Evolutionary conservation across 2,329 filamentous ascomycete species (phyloP).

Genomic region (Sarocladiaceae sp.): DNA sequence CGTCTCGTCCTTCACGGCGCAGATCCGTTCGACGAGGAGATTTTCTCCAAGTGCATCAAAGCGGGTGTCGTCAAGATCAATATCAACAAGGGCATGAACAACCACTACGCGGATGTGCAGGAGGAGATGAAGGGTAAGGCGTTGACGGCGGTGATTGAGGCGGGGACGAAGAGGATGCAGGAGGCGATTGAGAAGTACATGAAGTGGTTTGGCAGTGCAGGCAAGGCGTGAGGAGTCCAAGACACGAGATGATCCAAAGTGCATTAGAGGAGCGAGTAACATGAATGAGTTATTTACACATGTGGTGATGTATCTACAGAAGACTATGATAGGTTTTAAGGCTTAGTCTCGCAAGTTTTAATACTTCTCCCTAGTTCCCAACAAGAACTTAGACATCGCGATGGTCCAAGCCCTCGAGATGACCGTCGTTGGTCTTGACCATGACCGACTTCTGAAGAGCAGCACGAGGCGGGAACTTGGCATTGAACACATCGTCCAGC

Average conservation of each 20-base stretch:
- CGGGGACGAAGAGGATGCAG: constrained; percentile 40
- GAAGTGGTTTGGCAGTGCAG: constrained; percentile 37
- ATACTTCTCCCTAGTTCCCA: no score
- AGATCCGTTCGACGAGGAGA: constrained; percentile 39
- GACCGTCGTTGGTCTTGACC: constrained; percentile 1
- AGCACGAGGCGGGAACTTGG: neutral
- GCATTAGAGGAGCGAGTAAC: no score
- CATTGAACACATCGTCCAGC: constrained; percentile 21
- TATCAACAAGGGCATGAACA: constrained; percentile 41
- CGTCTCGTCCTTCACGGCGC: constrained; percentile 42
- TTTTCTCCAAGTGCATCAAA: constrained; percentile 37
- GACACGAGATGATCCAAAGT: no score
- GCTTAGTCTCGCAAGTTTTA: no score
- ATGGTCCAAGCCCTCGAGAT: neutral
- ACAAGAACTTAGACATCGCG: neutral
- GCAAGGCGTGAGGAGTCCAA: no score
- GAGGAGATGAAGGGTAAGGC: constrained; percentile 26
- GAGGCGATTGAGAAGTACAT: constrained; percentile 41
- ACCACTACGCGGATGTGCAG: constrained; percentile 9
- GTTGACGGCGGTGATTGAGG: constrained; percentile 40
- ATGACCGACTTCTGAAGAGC: constrained; percentile 1
- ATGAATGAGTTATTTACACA: no score
- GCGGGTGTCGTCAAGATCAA: constrained; percentile 42
- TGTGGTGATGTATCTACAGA: no score
- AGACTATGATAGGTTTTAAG: no score